Percentiles rank a stretch among this genome's conserved stretches.
Evolutionary conservation across 2,329 filamentous ascomycete genomes (phyloP).

Genomic region (Pleomassaria siparia): DNA sequence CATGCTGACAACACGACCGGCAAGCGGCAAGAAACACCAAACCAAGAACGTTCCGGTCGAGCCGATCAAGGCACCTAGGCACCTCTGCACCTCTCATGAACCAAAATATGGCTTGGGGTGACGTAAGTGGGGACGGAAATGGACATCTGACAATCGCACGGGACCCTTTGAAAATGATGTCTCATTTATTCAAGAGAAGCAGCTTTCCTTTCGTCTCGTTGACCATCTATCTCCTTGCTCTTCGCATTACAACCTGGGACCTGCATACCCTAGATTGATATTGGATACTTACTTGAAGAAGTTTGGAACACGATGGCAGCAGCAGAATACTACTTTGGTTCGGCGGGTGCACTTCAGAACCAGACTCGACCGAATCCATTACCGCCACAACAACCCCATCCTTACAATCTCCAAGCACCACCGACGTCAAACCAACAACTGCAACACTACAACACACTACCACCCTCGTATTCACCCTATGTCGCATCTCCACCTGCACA

Average conservation of each 20-base stretch:
- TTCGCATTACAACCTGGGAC: not conserved
- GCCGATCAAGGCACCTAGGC: constrained; percentile 20
- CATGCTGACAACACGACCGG: not conserved
- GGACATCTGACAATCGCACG: constrained; percentile 28
- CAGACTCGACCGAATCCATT: constrained; percentile 15
- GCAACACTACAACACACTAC: constrained; percentile 5
- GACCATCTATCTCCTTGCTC: not conserved
- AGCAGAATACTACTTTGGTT: constrained; percentile 36
- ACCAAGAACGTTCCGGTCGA: constrained; percentile 28
- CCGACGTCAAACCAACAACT: constrained; percentile 15
- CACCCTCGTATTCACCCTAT: constrained; percentile 25
- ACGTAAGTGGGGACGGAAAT: constrained; percentile 22
- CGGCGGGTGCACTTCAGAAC: constrained; percentile 22
- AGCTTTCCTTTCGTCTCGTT: not conserved
- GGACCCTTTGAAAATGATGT: constrained; percentile 20
- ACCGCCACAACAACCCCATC: constrained; percentile 14
- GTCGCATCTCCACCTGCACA: constrained; percentile 9
- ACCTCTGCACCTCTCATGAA: constrained; percentile 10
- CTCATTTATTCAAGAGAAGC: constrained; percentile 8
- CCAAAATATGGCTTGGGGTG: constrained; percentile 18
- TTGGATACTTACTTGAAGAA: not conserved
- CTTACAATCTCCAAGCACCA: constrained; percentile 8
- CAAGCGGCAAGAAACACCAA: constrained; percentile 6
- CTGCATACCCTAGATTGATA: not conserved
- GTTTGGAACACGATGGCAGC: constrained; percentile 29